Percentiles rank a stretch among this genome's conserved stretches.
These are phyloP conservation scores for Fusarium sp. DNA, from an alignment of 2,329 filamentous ascomycete species.

Conservation along the genomic window DNA sequence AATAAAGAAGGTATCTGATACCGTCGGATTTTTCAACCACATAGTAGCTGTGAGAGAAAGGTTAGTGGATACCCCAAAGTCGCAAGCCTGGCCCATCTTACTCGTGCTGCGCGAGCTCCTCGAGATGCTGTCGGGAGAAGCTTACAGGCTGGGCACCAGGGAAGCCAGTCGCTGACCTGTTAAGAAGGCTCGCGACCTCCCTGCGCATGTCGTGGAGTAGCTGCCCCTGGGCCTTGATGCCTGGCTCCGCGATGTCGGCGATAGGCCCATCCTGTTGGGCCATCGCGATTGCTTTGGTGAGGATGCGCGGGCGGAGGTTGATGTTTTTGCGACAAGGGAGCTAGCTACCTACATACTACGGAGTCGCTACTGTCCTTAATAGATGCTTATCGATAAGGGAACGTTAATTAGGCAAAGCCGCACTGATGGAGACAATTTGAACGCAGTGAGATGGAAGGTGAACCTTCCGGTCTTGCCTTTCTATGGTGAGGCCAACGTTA, in stretches of 20 bases:
- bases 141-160: conserved; percentile 95
- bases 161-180: conserved; percentile 76
- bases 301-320: conserved; percentile 6
- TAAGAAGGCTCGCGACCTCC: conserved; percentile 82
- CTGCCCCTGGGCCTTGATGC: conserved; percentile 73
- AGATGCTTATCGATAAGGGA: conserved; percentile 30
- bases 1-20: conserved; percentile 93
- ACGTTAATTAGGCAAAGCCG: too few relatives aligned
- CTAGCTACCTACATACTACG: not conserved
- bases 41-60: conserved; percentile 75
- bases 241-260: conserved; percentile 69
- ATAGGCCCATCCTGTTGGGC: conserved; percentile 56
- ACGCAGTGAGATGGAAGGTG: too few relatives aligned
- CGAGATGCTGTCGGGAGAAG: conserved; percentile 84
- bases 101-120: conserved; percentile 85
- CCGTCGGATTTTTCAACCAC: conserved; percentile 99
- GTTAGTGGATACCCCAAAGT: conserved; percentile 4
- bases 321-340: conserved; percentile 20
- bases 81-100: conserved; percentile 54
- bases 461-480: too few relatives aligned
- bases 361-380: conserved; percentile 9
- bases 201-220: conserved; percentile 73
- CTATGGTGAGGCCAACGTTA: too few relatives aligned
- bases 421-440: too few relatives aligned
- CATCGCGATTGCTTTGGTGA: conserved; percentile 43